Evolutionary conservation across 805 yeast species (phyloP).

Genomic region (Candida rishiriensis): DNA sequence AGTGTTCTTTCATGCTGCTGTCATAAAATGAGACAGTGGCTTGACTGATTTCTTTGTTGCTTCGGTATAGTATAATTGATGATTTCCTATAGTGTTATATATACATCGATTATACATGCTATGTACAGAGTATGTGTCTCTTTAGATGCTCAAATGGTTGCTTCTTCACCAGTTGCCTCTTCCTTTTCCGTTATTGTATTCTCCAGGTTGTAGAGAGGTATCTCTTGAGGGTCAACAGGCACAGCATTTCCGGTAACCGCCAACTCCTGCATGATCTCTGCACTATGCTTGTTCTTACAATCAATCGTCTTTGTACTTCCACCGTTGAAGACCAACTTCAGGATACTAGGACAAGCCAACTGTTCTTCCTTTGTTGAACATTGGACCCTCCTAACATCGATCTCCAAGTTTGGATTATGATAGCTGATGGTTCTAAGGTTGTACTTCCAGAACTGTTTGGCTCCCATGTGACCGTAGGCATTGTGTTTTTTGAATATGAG

Average conservation of each 20-base stretch:
- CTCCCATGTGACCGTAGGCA: slow-evolving; percentile 57
- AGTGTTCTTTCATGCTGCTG: no score
- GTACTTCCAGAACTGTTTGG: slow-evolving; percentile 70
- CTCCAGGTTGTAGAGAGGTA: slow-evolving; percentile 23
- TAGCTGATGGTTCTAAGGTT: slow-evolving; percentile 74
- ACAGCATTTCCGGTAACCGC: slow-evolving; percentile 48
- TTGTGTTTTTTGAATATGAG: slow-evolving; percentile 46
- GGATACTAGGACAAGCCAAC: slow-evolving; percentile 39
- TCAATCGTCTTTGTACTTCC: slow-evolving; percentile 43
- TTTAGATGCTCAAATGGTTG: no score
- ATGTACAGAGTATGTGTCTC: no score
- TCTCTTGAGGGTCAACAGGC: slow-evolving; percentile 42
- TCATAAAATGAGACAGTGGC: no score
- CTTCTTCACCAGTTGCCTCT: no score
- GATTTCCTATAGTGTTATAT: no score
- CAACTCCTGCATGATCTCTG: slow-evolving; percentile 54
- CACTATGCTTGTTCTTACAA: slow-evolving; percentile 45
- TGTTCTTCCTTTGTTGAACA: slow-evolving; percentile 38
- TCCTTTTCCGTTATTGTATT: no score
- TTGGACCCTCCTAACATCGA: slow-evolving; percentile 55
- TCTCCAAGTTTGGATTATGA: slow-evolving; percentile 70
- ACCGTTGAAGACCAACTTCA: slow-evolving; percentile 37
- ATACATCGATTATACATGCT: no score
- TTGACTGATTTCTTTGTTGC: no score
- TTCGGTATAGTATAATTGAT: no score